Evolutionary conservation across 345 rosid genomes (phyloP), one percentile per base, ranked within the genome.

Genomic region (Pugionium cornutum): DNA sequence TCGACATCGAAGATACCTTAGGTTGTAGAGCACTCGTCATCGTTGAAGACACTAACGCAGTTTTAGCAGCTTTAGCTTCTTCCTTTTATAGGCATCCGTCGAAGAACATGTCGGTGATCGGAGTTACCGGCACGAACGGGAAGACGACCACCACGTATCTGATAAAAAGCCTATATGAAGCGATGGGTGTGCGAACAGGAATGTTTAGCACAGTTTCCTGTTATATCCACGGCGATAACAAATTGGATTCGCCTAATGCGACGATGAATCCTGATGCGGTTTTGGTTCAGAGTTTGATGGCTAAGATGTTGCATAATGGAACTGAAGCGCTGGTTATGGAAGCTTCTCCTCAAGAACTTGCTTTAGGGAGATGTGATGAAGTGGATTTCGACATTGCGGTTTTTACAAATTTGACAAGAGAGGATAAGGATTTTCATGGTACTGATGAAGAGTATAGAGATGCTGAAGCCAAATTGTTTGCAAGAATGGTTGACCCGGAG

Each of bases 161-260:
- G 88, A 81, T 92, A 1, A 92, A 81, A 68, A 87, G 91, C 46
- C 82, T 89, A 76, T 92, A 89, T 7, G 94, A 87, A 77, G 98
- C 98, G 1, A 87, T 89, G 95, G 97, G 98, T 25, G 79, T 87
- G 75, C 65, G 98, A 70, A 87, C 91, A 48, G 98, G 98, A 65
- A 82, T 89, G 95, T 72, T 92, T 72, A 87, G 87, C 77, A 62
- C 87, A 0, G 94, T 84, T 59, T 85, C 91, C 7, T 79, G 82
- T 63, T 92, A 86, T 69, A 36, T 92, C 43, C 88, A 87, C 35
- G 91, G 94, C 1, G 87, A 84, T 60, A 83, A 79, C 57, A 83
- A 84, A 60, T 62, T 86, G 79, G 98, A 86, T 64, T 77, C 85
- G 10, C 79, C 81, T 30, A 70, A 65, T 53, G 62, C 83, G 4